Evolutionary conservation across 768 basidiomycete species (phyloP).

Genomic region (Boletus vinaceobasis): DNA sequence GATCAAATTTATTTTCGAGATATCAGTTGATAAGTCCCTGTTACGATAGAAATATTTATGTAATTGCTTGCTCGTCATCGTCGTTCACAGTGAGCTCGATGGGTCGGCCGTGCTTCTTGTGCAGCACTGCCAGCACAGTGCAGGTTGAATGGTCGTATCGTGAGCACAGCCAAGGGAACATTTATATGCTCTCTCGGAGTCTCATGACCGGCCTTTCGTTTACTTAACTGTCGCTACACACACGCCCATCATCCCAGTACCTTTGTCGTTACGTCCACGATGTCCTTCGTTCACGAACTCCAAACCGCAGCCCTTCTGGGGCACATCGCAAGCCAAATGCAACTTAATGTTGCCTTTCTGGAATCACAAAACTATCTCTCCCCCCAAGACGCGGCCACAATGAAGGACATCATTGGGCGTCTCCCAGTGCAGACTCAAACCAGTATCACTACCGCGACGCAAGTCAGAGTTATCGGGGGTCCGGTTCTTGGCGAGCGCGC

Average conservation of each 20-base stretch:
- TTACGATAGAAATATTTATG: neutral
- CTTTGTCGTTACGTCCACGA: neutral
- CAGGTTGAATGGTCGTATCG: too few relatives aligned
- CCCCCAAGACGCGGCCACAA: constrained; percentile 40
- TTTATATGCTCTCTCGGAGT: constrained; percentile 6
- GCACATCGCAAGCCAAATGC: constrained; percentile 56
- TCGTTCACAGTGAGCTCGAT: neutral
- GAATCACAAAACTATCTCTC: constrained; percentile 53
- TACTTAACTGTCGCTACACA: neutral
- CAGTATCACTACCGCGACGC: constrained; percentile 10
- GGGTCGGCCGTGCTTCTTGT: neutral
- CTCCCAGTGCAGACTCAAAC: constrained; percentile 32
- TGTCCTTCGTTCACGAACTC: constrained; percentile 25
- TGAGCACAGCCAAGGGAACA: constrained; percentile 14
- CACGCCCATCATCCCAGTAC: neutral
- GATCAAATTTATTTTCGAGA: neutral
- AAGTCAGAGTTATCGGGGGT: constrained; percentile 4
- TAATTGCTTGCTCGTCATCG: neutral
- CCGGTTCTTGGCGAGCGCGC: constrained; percentile 5
- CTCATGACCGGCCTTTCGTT: too few relatives aligned
- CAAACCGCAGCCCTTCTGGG: constrained; percentile 47
- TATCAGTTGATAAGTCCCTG: neutral
- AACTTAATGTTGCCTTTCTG: constrained; percentile 56
- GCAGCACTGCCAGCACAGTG: too few relatives aligned
- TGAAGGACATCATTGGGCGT: constrained; percentile 45